Conservation (phyloP, 2,329 filamentous ascomycete species). For the Coniochaeta prunicola region DNA sequence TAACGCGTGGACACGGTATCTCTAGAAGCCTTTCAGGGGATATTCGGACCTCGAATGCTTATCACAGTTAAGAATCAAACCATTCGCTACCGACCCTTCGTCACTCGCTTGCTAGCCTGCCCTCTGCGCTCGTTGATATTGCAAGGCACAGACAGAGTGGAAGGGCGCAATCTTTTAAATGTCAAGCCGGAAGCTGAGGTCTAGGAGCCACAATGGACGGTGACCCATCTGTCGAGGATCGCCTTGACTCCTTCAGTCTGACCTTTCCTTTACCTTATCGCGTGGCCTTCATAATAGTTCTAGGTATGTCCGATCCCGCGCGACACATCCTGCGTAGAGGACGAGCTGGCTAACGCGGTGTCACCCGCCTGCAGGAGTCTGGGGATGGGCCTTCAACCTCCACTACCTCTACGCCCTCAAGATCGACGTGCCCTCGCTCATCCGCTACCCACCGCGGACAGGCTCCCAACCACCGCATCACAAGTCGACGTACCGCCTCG, state of each 20-base stretch:
- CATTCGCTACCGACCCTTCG: background rate
- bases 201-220: conserved; percentile 52
- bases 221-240: conserved; percentile 61
- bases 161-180: too few species aligned
- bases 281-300: conserved; percentile 74
- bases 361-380: conserved; percentile 56
- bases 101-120: background rate
- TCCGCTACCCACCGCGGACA: conserved; percentile 74
- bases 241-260: conserved; percentile 80
- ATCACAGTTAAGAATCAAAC: background rate
- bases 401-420: conserved; percentile 73
- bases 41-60: background rate
- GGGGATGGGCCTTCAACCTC: conserved; percentile 91
- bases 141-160: background rate
- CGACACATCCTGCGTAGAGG: background rate
- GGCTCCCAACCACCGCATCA: conserved; percentile 68
- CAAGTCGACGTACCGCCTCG: conserved; percentile 78
- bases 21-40: background rate
- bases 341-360: background rate
- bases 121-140: background rate
- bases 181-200: conserved; percentile 2
- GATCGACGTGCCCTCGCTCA: conserved; percentile 81
- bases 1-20: conserved; percentile 1
- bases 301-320: conserved; percentile 49
- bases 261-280: conserved; percentile 85